Base-by-base conservation (phyloP, 768 basidiomycete species). In the Naganishia kalamii region DNA sequence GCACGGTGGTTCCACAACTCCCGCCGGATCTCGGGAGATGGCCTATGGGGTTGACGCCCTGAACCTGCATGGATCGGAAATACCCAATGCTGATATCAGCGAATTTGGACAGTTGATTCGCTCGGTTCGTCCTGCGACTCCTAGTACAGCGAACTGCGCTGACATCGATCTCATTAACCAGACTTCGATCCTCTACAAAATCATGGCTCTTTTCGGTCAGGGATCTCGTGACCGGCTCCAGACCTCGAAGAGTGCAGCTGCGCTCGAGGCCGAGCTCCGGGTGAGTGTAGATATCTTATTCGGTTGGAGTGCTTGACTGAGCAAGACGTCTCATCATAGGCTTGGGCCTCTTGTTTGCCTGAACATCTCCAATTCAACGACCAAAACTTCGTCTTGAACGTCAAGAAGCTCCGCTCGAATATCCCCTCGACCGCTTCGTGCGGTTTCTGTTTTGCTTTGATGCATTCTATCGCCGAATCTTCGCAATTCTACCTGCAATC, bases 401-500 rank as follows among this genome's bases (percentile, higher is more conserved):
- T 74, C 8, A 41, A 60, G 43, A 69, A 68, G 46, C 60, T 75
- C 8, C 21, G 49, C 8, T 75, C 74, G 15, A 66, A 73, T 0
- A 48, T 76, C 0, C 59, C 71, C 1, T 59, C 67, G n/a, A 67
- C 69, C 29, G 69, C 71, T 27, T 49, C 69, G 23, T 67, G 69
- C 3, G 77, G 74, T 0, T 76, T 73, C 69, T 62, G 74, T 43
- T 78, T 72, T 65, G 70, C 71, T 0, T 72, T 74, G 65, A 75
- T 76, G 73, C 77, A 78, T 67, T 65, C 71, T 21, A 60, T 77
- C 4, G 76, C 76, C 8, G 76, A 77, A 59, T 76, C 75, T 47
- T 74, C 75, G 13, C 76, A 76, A 72, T 76, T 76, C 62, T 75
- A 76, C 63, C 68, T 77, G 27, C 76, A 77, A 64, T 74, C 72